Conservation (phyloP, 176 grass and related monocot genomes). For the Musa troglodytarum region DNA sequence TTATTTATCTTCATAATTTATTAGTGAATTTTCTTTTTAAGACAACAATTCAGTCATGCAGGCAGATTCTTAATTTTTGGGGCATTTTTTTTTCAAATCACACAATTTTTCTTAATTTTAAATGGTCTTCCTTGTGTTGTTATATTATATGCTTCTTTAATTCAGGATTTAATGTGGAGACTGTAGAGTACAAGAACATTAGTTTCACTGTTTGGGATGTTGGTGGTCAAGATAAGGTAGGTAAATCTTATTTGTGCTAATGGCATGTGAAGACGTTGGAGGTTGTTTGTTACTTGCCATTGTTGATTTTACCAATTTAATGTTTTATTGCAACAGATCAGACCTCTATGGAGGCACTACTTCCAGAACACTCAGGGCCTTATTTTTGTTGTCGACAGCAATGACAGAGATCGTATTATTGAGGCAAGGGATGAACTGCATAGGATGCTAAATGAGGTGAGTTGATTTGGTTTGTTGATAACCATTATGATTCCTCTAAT, state of each 20-base stretch:
- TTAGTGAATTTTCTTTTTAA: too few species aligned
- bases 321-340: neutral
- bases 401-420: too few species aligned
- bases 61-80: neutral
- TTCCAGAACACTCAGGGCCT: neutral
- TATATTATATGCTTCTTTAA: neutral
- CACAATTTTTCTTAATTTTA: neutral
- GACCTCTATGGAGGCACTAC: neutral
- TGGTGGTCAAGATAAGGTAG: neutral
- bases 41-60: too few species aligned
- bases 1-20: too few species aligned
- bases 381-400: too few species aligned
- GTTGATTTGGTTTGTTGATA: too few species aligned
- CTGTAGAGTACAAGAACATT: slow-evolving; percentile 1
- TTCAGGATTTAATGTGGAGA: neutral
- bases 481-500: too few species aligned
- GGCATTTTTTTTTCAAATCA: neutral
- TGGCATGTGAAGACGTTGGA: neutral
- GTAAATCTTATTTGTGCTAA: neutral
- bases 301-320: neutral
- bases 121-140: neutral
- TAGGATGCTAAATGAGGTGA: too few species aligned
- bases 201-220: neutral
- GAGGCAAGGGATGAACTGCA: too few species aligned
- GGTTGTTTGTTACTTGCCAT: neutral